Conservation (phyloP, 1,139 yeast genomes). For the Kurtzmaniella natalensis region DNA sequence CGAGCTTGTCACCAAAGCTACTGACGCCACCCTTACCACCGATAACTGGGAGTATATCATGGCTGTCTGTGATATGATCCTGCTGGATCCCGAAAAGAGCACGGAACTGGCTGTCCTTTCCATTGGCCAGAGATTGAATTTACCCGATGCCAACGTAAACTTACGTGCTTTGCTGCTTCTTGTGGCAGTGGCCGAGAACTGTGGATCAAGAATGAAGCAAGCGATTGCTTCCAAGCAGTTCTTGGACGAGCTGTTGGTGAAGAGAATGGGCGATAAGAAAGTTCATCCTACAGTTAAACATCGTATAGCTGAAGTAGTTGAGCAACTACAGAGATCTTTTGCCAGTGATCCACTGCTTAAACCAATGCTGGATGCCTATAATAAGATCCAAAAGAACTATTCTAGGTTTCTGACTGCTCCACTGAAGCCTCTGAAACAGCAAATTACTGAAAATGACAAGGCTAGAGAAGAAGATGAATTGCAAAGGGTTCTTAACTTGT, state of each 20-base stretch:
- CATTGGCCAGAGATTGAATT: conserved; percentile 50
- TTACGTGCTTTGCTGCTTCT: conserved; percentile 68
- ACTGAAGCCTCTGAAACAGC: conserved; percentile 57
- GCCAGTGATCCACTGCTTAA: conserved; percentile 69
- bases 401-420: conserved; percentile 46
- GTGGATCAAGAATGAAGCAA: conserved; percentile 84
- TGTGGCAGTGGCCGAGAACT: conserved; percentile 82
- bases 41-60: conserved; percentile 86
- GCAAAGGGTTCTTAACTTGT: conserved; percentile 70
- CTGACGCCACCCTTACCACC: conserved; percentile 72
- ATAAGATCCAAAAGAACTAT: conserved; percentile 36
- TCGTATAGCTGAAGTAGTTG: conserved; percentile 62
- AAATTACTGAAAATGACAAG: conserved; percentile 45
- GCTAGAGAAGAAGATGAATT: conserved; percentile 74
- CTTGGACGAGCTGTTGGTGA: conserved; percentile 48
- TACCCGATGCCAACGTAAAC: conserved; percentile 76
- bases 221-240: conserved; percentile 73
- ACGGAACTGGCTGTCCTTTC: conserved; percentile 50
- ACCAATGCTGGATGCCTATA: conserved; percentile 62
- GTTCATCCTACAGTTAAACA: conserved; percentile 68
- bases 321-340: conserved; percentile 57
- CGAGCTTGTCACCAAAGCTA: conserved; percentile 53
- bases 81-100: conserved; percentile 62
- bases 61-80: conserved; percentile 79
- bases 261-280: conserved; percentile 49